phyloP scores from a whole-genome alignment of 164 flowering plant genomes.

The Aristolochia contorta region DNA sequence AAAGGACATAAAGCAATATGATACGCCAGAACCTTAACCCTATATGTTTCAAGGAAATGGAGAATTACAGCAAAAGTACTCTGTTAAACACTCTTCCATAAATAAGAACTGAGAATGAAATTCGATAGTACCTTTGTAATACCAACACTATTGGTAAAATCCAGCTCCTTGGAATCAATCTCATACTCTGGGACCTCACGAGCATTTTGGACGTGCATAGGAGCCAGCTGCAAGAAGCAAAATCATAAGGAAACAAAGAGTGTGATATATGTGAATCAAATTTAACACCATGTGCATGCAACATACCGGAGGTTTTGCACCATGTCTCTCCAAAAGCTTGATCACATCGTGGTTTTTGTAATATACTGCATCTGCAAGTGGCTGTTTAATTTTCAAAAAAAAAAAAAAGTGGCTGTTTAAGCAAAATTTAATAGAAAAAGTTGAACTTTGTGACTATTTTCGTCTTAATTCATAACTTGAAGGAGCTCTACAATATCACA shows the following conservation, averaged over 20 bases:
- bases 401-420: constrained; percentile 38
- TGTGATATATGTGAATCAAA: neutral
- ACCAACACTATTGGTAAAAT: constrained; percentile 63
- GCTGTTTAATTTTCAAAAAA: constrained; percentile 37
- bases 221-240: constrained; percentile 45
- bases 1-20: neutral
- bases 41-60: neutral
- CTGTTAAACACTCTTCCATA: neutral
- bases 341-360: constrained; percentile 77
- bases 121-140: constrained; percentile 57
- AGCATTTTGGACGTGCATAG: constrained; percentile 72
- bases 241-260: constrained; percentile 4
- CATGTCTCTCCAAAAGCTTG: constrained; percentile 77
- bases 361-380: constrained; percentile 93
- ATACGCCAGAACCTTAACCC: neutral
- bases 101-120: neutral
- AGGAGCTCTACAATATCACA: too few relatives aligned
- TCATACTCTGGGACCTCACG: constrained; percentile 94
- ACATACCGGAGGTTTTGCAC: constrained; percentile 79
- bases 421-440: neutral
- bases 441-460: neutral
- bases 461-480: neutral
- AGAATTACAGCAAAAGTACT: neutral
- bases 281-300: neutral
- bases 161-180: constrained; percentile 70